phyloP scores from a whole-genome alignment of 177 flowering plant species.

The Vitis hybrid region DNA sequence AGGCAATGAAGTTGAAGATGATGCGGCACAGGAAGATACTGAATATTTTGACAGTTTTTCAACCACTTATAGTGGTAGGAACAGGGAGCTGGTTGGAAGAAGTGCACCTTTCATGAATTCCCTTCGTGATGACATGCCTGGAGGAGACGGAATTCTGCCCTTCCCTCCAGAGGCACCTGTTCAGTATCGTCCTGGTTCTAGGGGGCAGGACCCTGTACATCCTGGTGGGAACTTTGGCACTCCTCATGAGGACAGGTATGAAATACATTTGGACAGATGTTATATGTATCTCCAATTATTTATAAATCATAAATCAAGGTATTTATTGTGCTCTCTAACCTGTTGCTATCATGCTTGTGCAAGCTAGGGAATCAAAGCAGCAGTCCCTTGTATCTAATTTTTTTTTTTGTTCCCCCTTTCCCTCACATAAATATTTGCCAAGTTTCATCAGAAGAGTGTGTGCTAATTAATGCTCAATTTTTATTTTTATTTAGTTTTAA shows the following conservation, averaged over 20 bases:
- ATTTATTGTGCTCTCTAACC: background rate
- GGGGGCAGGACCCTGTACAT: slow-evolving; percentile 29
- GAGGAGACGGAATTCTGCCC: slow-evolving; percentile 36
- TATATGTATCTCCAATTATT: background rate
- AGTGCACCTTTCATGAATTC: slow-evolving; percentile 30
- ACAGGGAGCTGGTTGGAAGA: slow-evolving; percentile 37
- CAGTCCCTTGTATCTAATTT: background rate
- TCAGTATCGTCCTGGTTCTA: slow-evolving; percentile 32
- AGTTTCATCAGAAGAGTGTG: too few species aligned
- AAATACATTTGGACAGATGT: background rate
- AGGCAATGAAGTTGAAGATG: slow-evolving; percentile 38
- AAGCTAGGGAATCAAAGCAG: background rate
- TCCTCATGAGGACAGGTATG: slow-evolving; percentile 45
- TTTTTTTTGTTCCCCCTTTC: background rate
- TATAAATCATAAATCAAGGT: background rate
- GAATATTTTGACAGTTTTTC: slow-evolving; percentile 27
- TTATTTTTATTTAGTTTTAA: too few species aligned
- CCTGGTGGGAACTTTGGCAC: slow-evolving; percentile 22
- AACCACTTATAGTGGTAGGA: slow-evolving; percentile 10
- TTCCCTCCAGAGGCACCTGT: slow-evolving; percentile 36
- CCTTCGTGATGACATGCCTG: slow-evolving; percentile 23
- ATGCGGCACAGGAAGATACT: slow-evolving; percentile 20
- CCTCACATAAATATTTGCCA: too few species aligned
- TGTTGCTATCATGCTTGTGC: background rate
- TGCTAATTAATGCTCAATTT: too few species aligned